Evolutionary conservation across 2,329 filamentous ascomycete genomes (phyloP).

Genomic region (Nakataea oryzae): DNA sequence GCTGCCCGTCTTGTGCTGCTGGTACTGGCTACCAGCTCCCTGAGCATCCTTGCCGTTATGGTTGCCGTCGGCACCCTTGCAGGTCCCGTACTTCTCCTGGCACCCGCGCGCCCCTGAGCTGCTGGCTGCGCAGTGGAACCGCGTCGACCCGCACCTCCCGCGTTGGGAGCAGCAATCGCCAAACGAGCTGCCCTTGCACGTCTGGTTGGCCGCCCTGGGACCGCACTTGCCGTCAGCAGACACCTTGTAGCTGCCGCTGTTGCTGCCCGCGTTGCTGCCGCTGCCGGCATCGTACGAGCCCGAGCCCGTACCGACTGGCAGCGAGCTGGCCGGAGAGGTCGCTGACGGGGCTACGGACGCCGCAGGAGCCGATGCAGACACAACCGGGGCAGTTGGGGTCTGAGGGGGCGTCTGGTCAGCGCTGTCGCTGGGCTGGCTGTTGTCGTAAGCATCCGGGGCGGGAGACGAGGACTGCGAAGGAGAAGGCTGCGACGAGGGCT

Average conservation of each 20-base stretch:
- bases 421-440: not conserved
- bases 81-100: conserved; percentile 11
- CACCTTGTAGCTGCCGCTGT: conserved; percentile 10
- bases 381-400: not conserved
- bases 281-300: not conserved
- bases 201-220: conserved; percentile 22
- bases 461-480: not conserved
- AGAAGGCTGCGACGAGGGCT: not conserved
- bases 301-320: not conserved
- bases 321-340: not conserved
- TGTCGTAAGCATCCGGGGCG: not conserved
- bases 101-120: conserved; percentile 16
- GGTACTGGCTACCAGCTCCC: conserved; percentile 6
- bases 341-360: not conserved
- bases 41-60: conserved; percentile 7
- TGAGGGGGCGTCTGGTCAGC: not conserved
- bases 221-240: conserved; percentile 30
- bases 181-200: conserved; percentile 28
- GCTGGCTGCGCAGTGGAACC: conserved; percentile 19
- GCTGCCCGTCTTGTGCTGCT: conserved; percentile 11
- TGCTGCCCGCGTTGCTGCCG: not conserved
- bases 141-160: conserved; percentile 26
- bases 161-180: conserved; percentile 31
- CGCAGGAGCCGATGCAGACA: not conserved
- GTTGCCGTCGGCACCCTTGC: conserved; percentile 8